Percentiles rank a stretch among this genome's conserved stretches.
These are phyloP conservation scores for Pisolithus orientalis DNA, from an alignment of 768 basidiomycete species.

Conservation along the genomic window DNA sequence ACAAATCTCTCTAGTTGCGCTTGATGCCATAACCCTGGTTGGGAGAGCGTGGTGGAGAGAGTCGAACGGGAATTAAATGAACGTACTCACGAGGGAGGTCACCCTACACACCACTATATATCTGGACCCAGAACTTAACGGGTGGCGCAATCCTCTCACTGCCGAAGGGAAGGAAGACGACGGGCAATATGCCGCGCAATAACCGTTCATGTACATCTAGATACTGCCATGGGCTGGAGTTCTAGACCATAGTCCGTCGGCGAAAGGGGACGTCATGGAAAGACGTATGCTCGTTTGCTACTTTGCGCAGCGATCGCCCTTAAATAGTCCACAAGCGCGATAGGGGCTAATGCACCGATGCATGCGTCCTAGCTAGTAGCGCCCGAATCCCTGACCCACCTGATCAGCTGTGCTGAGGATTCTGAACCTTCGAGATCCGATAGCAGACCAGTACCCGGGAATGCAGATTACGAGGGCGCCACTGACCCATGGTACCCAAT, in stretches of 20 bases:
- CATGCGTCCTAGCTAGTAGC: too few relatives aligned
- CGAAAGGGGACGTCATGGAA: not conserved
- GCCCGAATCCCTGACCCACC: too few relatives aligned
- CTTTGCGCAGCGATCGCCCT: not conserved
- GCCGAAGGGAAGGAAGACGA: not conserved
- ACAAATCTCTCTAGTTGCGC: constrained; percentile 12
- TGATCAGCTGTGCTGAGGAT: too few relatives aligned
- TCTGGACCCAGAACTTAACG: not conserved
- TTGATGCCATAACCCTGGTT: not conserved
- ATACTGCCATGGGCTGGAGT: not conserved
- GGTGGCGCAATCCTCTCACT: not conserved
- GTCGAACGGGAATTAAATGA: not conserved
- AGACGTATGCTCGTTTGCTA: not conserved
- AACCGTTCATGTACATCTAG: not conserved
- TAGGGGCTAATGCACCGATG: not conserved
- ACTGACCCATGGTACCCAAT: too few relatives aligned
- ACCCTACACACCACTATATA: not conserved
- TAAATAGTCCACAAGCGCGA: not conserved
- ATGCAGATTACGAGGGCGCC: too few relatives aligned
- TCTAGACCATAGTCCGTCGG: not conserved
- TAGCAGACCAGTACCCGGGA: too few relatives aligned
- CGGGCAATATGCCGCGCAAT: not conserved
- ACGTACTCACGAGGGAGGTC: not conserved
- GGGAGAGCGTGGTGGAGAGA: not conserved
- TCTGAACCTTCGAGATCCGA: too few relatives aligned